phyloP scores from a whole-genome alignment of 192 early-diverging fungal species.

The Coemansia sp. region DNA sequence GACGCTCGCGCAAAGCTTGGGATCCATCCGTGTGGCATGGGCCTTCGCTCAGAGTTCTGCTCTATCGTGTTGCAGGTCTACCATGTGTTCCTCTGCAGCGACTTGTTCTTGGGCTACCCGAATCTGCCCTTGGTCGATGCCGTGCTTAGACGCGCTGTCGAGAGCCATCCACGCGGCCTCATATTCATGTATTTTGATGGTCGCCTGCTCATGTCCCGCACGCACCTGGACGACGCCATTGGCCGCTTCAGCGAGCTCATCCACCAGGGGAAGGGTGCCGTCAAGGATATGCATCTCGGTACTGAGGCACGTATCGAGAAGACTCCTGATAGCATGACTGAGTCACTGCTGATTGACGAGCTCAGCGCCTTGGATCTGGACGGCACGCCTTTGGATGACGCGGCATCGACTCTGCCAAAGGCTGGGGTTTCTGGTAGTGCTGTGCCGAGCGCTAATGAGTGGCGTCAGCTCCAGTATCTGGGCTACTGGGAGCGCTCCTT shows the following conservation, averaged over 20 bases:
- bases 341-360: constrained; percentile 14
- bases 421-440: not conserved
- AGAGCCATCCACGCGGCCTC: constrained; percentile 68
- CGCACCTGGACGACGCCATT: constrained; percentile 65
- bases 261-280: constrained; percentile 15
- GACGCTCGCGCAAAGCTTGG: not conserved
- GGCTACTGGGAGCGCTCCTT: constrained; percentile 83
- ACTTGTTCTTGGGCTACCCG: constrained; percentile 70
- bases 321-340: constrained; percentile 9
- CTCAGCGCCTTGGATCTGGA: constrained; percentile 59
- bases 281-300: constrained; percentile 21
- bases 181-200: constrained; percentile 77
- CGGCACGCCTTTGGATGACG: constrained; percentile 22
- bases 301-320: not conserved
- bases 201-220: constrained; percentile 63
- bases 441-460: constrained; percentile 37
- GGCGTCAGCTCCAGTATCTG: constrained; percentile 80
- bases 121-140: constrained; percentile 67
- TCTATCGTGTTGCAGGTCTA: constrained; percentile 74
- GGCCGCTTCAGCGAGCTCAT: constrained; percentile 58
- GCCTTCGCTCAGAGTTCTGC: constrained; percentile 79
- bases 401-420: not conserved
- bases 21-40: constrained; percentile 51
- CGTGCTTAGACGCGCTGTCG: constrained; percentile 61
- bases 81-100: constrained; percentile 75